These are phyloP conservation scores for Xylaria sp. DNA, from an alignment of 2,329 filamentous ascomycete species.

Conservation along the genomic window DNA sequence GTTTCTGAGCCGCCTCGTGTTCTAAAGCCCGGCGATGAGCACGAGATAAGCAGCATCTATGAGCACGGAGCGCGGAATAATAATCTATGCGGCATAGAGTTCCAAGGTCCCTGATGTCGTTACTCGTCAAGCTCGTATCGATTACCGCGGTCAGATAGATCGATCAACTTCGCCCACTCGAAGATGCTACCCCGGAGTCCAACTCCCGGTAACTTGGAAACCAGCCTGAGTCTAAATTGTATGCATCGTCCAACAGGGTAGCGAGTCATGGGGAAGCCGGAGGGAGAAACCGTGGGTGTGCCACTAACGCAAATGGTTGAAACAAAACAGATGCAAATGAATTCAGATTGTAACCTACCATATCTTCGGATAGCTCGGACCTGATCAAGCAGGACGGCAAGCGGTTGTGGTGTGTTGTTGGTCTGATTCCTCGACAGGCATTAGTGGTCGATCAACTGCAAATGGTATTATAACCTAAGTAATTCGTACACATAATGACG, in stretches of 20 bases:
- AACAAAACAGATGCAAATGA: constrained; percentile 24
- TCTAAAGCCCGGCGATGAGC: not conserved
- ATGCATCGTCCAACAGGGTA: constrained; percentile 1
- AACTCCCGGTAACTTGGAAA: not conserved
- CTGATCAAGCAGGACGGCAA: not conserved
- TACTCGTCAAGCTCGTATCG: not conserved
- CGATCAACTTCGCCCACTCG: not conserved
- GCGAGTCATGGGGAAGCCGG: not conserved
- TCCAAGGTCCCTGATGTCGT: constrained; percentile 2
- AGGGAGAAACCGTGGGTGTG: not conserved
- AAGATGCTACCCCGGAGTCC: not conserved
- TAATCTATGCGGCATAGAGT: not conserved
- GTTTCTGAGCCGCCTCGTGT: not conserved
- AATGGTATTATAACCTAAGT: not conserved
- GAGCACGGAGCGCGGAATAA: not conserved
- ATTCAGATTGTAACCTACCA: constrained; percentile 13
- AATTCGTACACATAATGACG: not conserved
- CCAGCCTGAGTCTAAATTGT: not conserved
- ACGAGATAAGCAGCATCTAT: not conserved
- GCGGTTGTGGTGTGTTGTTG: not conserved
- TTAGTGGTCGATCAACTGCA: not conserved
- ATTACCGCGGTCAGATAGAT: not conserved
- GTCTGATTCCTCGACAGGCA: not conserved
- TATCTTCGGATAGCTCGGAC: not conserved
- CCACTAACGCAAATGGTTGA: constrained; percentile 13